Evolutionary conservation across 1,139 yeast genomes (phyloP), one percentile per base, ranked within the genome.

Genomic region (Candida sp.): DNA sequence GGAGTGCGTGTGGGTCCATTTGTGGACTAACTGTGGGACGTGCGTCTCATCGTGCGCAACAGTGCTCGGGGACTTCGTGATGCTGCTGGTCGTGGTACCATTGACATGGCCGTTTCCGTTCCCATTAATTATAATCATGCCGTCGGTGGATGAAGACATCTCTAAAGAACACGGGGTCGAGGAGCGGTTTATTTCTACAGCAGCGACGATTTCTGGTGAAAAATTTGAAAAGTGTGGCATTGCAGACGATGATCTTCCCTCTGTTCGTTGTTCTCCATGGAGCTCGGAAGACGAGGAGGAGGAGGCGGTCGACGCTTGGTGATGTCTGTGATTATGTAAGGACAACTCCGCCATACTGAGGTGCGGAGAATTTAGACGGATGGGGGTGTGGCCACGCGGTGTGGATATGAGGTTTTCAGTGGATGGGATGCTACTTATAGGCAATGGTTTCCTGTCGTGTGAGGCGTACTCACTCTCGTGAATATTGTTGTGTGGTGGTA

Each of bases 1-100:
- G 1, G 96, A 86, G 58, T 83, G 85, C 3, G 80, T 72, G 56
- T 85, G 86, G 26, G 82, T 78, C 98, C 98, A 93, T 61, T 82
- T 78, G 65, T 92, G 98, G 4, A 90, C 69, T 42, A 71, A 57
- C 33, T 58, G 56, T 3, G 71, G 71, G 27, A 55, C 54, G 48
- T 48, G 54, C 17, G 28, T 27, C 27, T 38, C 42, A 17, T 17
- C 17, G 17, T 17, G 17, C 17, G 17, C 17, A 17, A 17, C 17
- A 17, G 17, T 17, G 17, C 17, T 17, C 17, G 17, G 17, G 17
- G 17, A 17, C 17, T 17, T 17, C 17, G 17, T 17, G 17, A 17
- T 17, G 17, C 17, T 17, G 17, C 17, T 17, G 17, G 17, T 17
- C 17, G 17, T 17, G 17, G 17, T n/a, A 31, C 39, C 28, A 41